A percentile compares a stretch with the other conserved stretches of the same genome.
These are phyloP conservation scores for Candida mattraensis DNA, from an alignment of 805 yeast genomes.

Conservation along the genomic window DNA sequence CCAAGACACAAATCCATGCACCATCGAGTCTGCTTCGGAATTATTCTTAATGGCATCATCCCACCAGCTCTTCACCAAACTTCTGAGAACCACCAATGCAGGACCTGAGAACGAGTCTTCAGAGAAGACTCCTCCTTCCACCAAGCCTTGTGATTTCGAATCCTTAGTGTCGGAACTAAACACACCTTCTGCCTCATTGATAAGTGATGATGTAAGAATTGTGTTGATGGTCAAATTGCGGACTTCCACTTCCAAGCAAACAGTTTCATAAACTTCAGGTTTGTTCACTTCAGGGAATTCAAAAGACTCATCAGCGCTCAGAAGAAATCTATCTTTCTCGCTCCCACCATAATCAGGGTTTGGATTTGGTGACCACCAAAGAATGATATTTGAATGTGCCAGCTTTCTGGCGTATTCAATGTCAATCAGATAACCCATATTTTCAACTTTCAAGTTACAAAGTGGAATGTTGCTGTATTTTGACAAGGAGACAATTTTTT, in stretches of 20 bases:
- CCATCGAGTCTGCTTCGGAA: slow-evolving; percentile 76
- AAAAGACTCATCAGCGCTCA: slow-evolving; percentile 50
- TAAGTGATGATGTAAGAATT: slow-evolving; percentile 75
- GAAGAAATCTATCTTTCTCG: slow-evolving; percentile 56
- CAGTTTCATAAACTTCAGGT: slow-evolving; percentile 78
- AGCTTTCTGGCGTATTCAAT: slow-evolving; percentile 81
- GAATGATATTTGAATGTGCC: slow-evolving; percentile 59
- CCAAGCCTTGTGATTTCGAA: slow-evolving; percentile 15
- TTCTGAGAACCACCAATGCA: slow-evolving; percentile 67
- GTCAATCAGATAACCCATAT: slow-evolving; percentile 78
- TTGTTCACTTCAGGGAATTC: slow-evolving; percentile 71
- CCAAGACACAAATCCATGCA: slow-evolving; percentile 83
- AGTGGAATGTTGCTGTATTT: slow-evolving; percentile 79
- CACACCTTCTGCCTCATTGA: slow-evolving; percentile 87
- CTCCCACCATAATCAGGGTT: slow-evolving; percentile 83
- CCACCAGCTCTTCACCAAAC: slow-evolving; percentile 90
- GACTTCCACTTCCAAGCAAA: slow-evolving; percentile 74
- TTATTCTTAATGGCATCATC: slow-evolving; percentile 74
- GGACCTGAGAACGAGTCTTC: slow-evolving; percentile 81
- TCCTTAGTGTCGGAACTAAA: slow-evolving; percentile 56
- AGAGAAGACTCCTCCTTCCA: slow-evolving; percentile 48
- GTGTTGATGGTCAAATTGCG: slow-evolving; percentile 85
- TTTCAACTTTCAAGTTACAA: slow-evolving; percentile 79
- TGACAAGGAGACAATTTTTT: slow-evolving; percentile 62
- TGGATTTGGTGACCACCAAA: slow-evolving; percentile 92